Base-by-base conservation (phyloP, 2,329 filamentous ascomycete genomes). In the Pyrenophora tritici-repentis region DNA sequence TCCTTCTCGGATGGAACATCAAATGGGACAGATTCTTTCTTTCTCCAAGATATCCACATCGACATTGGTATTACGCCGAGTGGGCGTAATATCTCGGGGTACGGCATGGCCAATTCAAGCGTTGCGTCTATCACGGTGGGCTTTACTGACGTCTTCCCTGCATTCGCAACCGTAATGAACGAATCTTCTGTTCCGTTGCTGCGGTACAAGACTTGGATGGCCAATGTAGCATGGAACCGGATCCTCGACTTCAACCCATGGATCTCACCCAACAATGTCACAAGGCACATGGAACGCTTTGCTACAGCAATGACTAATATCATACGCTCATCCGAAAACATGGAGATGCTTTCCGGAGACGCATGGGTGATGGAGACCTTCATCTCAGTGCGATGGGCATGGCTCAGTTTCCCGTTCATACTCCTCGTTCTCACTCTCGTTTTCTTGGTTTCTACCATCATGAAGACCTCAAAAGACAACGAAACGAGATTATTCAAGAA, bases 401-500 rank as follows among this genome's bases (percentile, higher is more conserved):
- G 66, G 66, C 55, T 72, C 1, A 43, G 41, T 0, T 62, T 71
- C 10, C 70, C 68, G 1, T 17, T 70, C 1, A 8, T 48, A 1
- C 52, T 72, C 0, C 45, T 71, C 0, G 0, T 62, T 1, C 40
- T 67, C 1, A 64, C 47, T 7, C 32, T 71, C 0, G 26, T 62
- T 0, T 72, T 73, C 31, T 42, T 72, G 6, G 42, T 62, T 1
- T 42, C 46, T 0, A 71, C 69, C 0, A 66, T 71, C 0, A 18
- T 56, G 3, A 62, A 58, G 26, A 69, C 59, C 2, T 58, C 63
- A 0, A 51, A 42, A 4, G 57, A 61, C 7, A 42, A 36, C 1
- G 46, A 10, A 0, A 43, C 38, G 1, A 63, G 60, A 0, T 31
- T 67, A 1, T 73, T 67, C 68, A 73, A 73, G 20, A 72, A 60